Evolutionary conservation across 768 basidiomycete species (phyloP).

Genomic region (Collybia sordida): DNA sequence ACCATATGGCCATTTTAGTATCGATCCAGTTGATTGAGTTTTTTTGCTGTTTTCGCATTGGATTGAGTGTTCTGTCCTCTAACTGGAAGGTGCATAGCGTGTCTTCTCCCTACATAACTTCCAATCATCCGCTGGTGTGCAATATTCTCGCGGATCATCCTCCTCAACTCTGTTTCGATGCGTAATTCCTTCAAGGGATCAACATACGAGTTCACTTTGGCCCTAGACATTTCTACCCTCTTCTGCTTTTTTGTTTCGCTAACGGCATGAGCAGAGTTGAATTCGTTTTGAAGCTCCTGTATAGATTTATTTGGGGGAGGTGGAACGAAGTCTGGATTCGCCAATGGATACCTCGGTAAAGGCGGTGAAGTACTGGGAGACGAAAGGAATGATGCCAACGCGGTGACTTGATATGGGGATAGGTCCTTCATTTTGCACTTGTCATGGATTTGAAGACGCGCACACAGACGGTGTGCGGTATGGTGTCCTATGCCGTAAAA

Average conservation of each 20-base stretch:
- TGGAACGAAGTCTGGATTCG: slow-evolving; percentile 49
- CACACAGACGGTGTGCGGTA: slow-evolving; percentile 80
- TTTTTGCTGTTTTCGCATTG: slow-evolving; percentile 89
- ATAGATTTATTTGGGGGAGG: slow-evolving; percentile 40
- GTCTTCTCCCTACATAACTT: slow-evolving; percentile 88
- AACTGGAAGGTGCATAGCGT: slow-evolving; percentile 92
- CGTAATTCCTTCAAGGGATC: slow-evolving; percentile 76
- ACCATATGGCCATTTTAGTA: slow-evolving; percentile 16
- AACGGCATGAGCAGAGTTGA: slow-evolving; percentile 27
- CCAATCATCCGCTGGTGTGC: slow-evolving; percentile 92
- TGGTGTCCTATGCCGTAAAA: slow-evolving; percentile 87
- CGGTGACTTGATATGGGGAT: slow-evolving; percentile 83
- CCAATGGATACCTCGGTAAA: slow-evolving; percentile 67
- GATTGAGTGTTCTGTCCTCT: slow-evolving; percentile 91
- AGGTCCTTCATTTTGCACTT: slow-evolving; percentile 78
- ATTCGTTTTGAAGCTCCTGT: slow-evolving; percentile 39
- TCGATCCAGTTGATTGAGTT: slow-evolving; percentile 84
- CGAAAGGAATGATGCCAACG: slow-evolving; percentile 92
- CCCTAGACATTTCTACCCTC: slow-evolving; percentile 16
- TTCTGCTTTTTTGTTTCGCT: slow-evolving; percentile 30
- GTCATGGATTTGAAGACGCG: slow-evolving; percentile 91
- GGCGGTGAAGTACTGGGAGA: slow-evolving; percentile 77
- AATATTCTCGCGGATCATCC: slow-evolving; percentile 87
- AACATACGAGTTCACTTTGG: slow-evolving; percentile 14
- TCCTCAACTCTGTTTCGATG: slow-evolving; percentile 85